These are phyloP conservation scores for Fusarium burgessii DNA, from an alignment of 2,329 filamentous ascomycete genomes.

Conservation along the genomic window DNA sequence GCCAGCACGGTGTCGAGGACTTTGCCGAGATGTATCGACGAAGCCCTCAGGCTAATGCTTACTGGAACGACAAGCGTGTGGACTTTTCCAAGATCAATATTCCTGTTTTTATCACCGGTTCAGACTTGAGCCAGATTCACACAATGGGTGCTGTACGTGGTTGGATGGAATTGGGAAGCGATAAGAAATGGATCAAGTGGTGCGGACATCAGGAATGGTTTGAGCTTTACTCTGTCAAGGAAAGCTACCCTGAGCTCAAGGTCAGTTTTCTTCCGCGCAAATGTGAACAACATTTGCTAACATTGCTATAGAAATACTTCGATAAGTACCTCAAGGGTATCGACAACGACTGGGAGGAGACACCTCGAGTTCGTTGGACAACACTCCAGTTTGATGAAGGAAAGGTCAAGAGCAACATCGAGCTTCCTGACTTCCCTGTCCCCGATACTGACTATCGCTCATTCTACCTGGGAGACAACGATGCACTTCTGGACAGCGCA, in stretches of 20 bases:
- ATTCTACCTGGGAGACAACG: constrained; percentile 11
- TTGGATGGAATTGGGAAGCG: constrained; percentile 34
- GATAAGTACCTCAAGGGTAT: constrained; percentile 38
- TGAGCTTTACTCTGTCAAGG: constrained; percentile 21
- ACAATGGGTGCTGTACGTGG: constrained; percentile 40
- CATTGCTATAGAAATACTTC: constrained; percentile 18
- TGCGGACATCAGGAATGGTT: constrained; percentile 39
- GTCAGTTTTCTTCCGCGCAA: background rate
- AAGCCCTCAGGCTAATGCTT: background rate
- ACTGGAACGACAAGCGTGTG: constrained; percentile 24
- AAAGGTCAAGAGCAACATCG: constrained; percentile 28
- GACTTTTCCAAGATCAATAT: constrained; percentile 34
- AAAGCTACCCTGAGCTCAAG: constrained; percentile 19
- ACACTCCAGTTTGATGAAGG: constrained; percentile 39
- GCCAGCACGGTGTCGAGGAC: constrained; percentile 6
- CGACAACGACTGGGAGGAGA: constrained; percentile 40
- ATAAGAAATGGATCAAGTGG: constrained; percentile 43
- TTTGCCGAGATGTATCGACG: constrained; percentile 23
- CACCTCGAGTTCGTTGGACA: constrained; percentile 36
- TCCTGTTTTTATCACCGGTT: constrained; percentile 34
- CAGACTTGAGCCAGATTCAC: constrained; percentile 41
- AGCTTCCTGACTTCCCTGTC: constrained; percentile 30
- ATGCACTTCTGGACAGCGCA: background rate
- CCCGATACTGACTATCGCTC: constrained; percentile 16
- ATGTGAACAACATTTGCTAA: fast-evolving